phyloP scores from a whole-genome alignment of 345 rosid species.

The Lumnitzera racemosa region DNA sequence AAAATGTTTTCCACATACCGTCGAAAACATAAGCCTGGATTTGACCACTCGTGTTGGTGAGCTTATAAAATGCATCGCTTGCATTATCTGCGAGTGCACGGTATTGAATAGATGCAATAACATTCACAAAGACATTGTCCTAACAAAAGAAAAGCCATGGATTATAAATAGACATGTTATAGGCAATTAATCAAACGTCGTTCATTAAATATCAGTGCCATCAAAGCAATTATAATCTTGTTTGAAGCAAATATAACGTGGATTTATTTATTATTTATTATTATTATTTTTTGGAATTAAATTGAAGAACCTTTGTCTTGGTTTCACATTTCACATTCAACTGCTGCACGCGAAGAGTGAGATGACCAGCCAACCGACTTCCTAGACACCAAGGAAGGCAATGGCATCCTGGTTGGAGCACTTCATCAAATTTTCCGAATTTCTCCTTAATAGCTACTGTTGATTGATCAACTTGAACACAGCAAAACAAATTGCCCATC shows the following conservation, averaged over 20 bases:
- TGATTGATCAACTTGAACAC: slow-evolving; percentile 32
- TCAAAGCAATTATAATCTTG: too few relatives aligned
- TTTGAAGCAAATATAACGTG: not conserved
- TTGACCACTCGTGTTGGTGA: slow-evolving; percentile 30
- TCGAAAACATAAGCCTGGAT: slow-evolving; percentile 43
- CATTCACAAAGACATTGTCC: slow-evolving; percentile 45
- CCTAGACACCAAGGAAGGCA: slow-evolving; percentile 38
- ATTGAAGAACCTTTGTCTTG: slow-evolving; percentile 25
- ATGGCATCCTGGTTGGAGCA: slow-evolving; percentile 34
- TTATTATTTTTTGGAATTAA: not conserved
- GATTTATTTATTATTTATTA: too few relatives aligned
- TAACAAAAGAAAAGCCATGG: slow-evolving; percentile 7
- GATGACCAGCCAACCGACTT: slow-evolving; percentile 24
- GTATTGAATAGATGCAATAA: slow-evolving; percentile 37
- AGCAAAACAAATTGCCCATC: slow-evolving; percentile 31
- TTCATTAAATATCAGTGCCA: too few relatives aligned
- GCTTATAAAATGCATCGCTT: slow-evolving; percentile 33
- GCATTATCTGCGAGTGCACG: slow-evolving; percentile 32
- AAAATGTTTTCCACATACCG: slow-evolving; percentile 11
- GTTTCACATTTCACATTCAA: slow-evolving; percentile 37
- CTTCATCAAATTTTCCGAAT: slow-evolving; percentile 30
- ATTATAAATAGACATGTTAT: too few relatives aligned
- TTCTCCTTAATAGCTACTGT: slow-evolving; percentile 30
- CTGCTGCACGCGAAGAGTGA: slow-evolving; percentile 34
- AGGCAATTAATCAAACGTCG: too few relatives aligned